Evolutionary conservation across 192 early-diverging fungal species (phyloP), one percentile per base, ranked within the genome.

Genomic region (Radiomyces spectabilis): DNA sequence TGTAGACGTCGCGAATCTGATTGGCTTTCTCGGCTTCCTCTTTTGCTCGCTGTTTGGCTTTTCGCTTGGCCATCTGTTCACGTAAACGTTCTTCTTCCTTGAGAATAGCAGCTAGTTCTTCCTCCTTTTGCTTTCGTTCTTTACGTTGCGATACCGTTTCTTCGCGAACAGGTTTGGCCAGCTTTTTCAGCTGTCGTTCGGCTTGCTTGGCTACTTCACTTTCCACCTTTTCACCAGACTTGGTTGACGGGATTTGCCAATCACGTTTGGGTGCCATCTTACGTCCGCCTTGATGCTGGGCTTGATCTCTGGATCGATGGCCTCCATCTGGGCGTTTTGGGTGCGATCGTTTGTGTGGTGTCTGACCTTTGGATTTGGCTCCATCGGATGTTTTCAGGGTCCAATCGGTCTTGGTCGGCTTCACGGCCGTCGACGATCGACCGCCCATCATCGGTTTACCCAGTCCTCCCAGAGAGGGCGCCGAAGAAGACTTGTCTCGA

Each of bases 1-100:
- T 69, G 49, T 78, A 75, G 15, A 95, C 73, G 55, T 93, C 87
- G 43, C 72, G 54, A 5, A 69, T 43, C 32, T 80, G 74, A 32
- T 59, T 45, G 12, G 33, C 48, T 27, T 21, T 35, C 31, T 56
- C 46, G 7, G n/a, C 34, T 30, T 47, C 33, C 47, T 55, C 59
- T n/a, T 57, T 57, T 31, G 59, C 54, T 22, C 44, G 47, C 18
- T 54, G 47, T 44, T 51, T 51, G 0, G 53, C 61, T 31, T 55
- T 42, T 40, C 55, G 38, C 8, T 61, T 25, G 24, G 32, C 30
- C 1, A 59, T 42, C 2, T 50, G 31, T 1, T 52, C 43, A 1
- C 45, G 44, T 1, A 53, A 57, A 26, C 51, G 43, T 22, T 49
- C 57, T 53, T 45, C 50, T 38, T 60, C 42, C 19, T 35, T 58